Evolutionary conservation across 768 basidiomycete genomes (phyloP).

Genomic region (Psilocybe sp.): DNA sequence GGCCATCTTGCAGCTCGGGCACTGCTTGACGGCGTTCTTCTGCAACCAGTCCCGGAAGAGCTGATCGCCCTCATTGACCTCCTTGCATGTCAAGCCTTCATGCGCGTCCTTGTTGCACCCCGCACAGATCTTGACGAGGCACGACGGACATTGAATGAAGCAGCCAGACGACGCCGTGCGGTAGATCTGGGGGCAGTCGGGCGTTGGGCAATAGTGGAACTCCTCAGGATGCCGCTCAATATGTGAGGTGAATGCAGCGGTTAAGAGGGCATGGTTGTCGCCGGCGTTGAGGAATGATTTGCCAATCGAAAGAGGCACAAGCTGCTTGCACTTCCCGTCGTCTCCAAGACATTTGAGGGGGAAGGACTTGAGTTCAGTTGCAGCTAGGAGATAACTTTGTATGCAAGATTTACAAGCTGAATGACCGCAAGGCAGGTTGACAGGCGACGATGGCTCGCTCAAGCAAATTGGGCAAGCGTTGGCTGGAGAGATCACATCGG

Average conservation of each 20-base stretch:
- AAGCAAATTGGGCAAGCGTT: slow-evolving; percentile 70
- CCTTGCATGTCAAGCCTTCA: slow-evolving; percentile 64
- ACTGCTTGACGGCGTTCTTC: slow-evolving; percentile 66
- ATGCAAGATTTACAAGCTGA: slow-evolving; percentile 67
- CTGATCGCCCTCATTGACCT: slow-evolving; percentile 51
- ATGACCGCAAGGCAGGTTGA: slow-evolving; percentile 63
- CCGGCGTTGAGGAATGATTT: slow-evolving; percentile 44
- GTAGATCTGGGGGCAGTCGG: slow-evolving; percentile 77
- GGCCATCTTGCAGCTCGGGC: slow-evolving; percentile 66
- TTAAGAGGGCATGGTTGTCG: slow-evolving; percentile 54
- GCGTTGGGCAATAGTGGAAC: slow-evolving; percentile 74
- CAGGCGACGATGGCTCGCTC: slow-evolving; percentile 46
- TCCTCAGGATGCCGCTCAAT: slow-evolving; percentile 58
- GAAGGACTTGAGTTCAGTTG: slow-evolving; percentile 57
- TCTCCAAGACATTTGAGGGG: slow-evolving; percentile 73
- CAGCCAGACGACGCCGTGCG: slow-evolving; percentile 48
- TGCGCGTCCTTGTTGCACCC: slow-evolving; percentile 56
- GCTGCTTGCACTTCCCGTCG: slow-evolving; percentile 53
- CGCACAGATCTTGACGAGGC: slow-evolving; percentile 67
- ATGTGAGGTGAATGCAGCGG: slow-evolving; percentile 60
- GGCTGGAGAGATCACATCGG: background rate
- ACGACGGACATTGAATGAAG: slow-evolving; percentile 67
- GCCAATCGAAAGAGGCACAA: slow-evolving; percentile 53
- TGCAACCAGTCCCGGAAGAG: slow-evolving; percentile 65
- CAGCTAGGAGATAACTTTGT: slow-evolving; percentile 51